A percentile compares a stretch with the other conserved stretches of the same genome.
phyloP scores from a whole-genome alignment of 2,329 filamentous ascomycete genomes.

The Aspergillus latus region DNA sequence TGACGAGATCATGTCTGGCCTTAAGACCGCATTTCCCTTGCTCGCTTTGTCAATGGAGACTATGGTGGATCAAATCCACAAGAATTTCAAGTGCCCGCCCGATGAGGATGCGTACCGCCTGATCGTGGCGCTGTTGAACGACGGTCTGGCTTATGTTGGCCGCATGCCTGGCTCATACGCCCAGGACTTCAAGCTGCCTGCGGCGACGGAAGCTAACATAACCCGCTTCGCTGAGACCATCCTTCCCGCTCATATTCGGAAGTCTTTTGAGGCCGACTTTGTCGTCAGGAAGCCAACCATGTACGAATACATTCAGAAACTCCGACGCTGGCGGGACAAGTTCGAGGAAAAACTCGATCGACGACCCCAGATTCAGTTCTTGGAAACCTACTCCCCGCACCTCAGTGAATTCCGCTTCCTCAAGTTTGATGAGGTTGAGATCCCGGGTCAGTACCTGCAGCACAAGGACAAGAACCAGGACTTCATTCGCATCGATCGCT shows the following conservation, averaged over 20 bases:
- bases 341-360: conserved; percentile 97
- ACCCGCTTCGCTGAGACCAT: conserved; percentile 96
- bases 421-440: conserved; percentile 97
- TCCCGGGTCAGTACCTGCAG: conserved; percentile 93
- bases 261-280: conserved; percentile 97
- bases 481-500: conserved; percentile 95
- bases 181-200: conserved; percentile 84
- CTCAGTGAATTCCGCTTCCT: conserved; percentile 96
- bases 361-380: conserved; percentile 66
- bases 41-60: conserved; percentile 98
- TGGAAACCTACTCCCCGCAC: conserved; percentile 85
- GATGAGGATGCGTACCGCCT: conserved; percentile 97
- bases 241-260: conserved; percentile 88
- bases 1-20: conserved; percentile 89
- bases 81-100: conserved; percentile 97
- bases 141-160: conserved; percentile 88
- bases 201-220: conserved; percentile 92
- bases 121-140: conserved; percentile 95
- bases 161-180: conserved; percentile 84
- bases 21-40: conserved; percentile 96
- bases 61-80: conserved; percentile 98
- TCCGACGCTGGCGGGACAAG: conserved; percentile 93
- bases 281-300: conserved; percentile 93
- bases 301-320: conserved; percentile 97
- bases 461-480: conserved; percentile 99